Conservation (phyloP, 305 asterid species). For the Petunia hybrid region DNA sequence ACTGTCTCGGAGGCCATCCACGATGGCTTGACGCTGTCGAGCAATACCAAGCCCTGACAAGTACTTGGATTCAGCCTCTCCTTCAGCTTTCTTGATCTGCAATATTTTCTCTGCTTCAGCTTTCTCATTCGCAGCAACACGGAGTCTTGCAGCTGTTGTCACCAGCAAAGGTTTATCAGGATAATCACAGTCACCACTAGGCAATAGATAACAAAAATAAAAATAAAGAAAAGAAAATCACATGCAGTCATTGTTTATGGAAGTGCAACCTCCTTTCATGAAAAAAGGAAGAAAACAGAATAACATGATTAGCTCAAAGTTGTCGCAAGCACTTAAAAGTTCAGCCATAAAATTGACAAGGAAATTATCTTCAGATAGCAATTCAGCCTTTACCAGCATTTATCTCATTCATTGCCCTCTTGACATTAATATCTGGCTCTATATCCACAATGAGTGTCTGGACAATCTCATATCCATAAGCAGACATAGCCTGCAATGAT, state of each 20-base stretch:
- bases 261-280: neutral
- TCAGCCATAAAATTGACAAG: neutral
- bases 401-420: constrained; percentile 52
- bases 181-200: neutral
- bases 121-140: constrained; percentile 56
- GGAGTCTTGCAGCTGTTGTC: constrained; percentile 48
- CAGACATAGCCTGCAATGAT: constrained; percentile 46
- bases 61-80: constrained; percentile 55
- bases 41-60: constrained; percentile 54
- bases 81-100: constrained; percentile 57
- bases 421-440: constrained; percentile 50
- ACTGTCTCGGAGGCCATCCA: constrained; percentile 50
- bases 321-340: neutral
- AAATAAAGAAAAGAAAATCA: neutral
- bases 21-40: constrained; percentile 54
- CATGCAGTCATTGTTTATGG: constrained; percentile 20
- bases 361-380: neutral
- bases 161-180: constrained; percentile 15
- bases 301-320: neutral
- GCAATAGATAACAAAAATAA: neutral
- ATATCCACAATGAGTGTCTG: constrained; percentile 56
- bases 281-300: neutral
- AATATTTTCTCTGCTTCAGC: constrained; percentile 55
- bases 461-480: constrained; percentile 47
- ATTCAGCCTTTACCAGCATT: constrained; percentile 44